Conservation (phyloP, 345 rosid species). For the Xanthoceras sorbifolium region DNA sequence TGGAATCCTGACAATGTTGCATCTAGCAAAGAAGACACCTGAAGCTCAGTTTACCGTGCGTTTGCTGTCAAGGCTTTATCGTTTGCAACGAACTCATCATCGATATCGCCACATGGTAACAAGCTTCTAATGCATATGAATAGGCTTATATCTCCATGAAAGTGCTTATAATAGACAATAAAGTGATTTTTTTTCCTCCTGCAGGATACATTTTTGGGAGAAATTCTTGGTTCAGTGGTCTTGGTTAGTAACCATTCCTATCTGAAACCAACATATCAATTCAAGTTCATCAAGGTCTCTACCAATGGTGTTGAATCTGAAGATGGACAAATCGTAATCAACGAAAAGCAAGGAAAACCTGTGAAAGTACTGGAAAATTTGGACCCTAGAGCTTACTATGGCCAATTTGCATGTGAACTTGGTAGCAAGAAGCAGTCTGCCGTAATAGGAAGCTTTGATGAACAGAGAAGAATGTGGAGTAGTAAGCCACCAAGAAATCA, state of each 20-base stretch:
- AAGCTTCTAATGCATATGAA: not conserved
- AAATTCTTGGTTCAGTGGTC: slow-evolving; percentile 72
- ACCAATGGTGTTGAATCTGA: slow-evolving; percentile 57
- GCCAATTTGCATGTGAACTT: slow-evolving; percentile 48
- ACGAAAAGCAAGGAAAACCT: slow-evolving; percentile 42
- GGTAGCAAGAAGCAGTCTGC: slow-evolving; percentile 62
- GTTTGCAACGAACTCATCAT: slow-evolving; percentile 44
- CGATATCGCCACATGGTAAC: slow-evolving; percentile 75
- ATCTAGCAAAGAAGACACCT: slow-evolving; percentile 40
- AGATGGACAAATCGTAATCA: slow-evolving; percentile 55
- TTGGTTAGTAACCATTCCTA: slow-evolving; percentile 42
- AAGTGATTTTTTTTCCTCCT: slow-evolving; percentile 10
- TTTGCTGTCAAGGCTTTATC: slow-evolving; percentile 54
- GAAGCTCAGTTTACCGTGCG: slow-evolving; percentile 56
- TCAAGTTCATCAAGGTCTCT: slow-evolving; percentile 46
- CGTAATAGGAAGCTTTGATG: slow-evolving; percentile 66
- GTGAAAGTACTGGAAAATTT: slow-evolving; percentile 50
- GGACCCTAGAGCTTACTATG: slow-evolving; percentile 40
- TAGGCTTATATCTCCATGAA: not conserved
- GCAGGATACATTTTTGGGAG: slow-evolving; percentile 83
- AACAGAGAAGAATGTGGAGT: slow-evolving; percentile 69
- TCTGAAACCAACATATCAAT: slow-evolving; percentile 42
- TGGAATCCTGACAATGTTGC: slow-evolving; percentile 34
- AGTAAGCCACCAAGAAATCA: slow-evolving; percentile 37
- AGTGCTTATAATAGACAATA: not conserved